Percentiles rank a stretch among this genome's conserved stretches.
These are phyloP conservation scores for Marsdenia floribunda DNA, from an alignment of 257 asterid species.

Conservation along the genomic window DNA sequence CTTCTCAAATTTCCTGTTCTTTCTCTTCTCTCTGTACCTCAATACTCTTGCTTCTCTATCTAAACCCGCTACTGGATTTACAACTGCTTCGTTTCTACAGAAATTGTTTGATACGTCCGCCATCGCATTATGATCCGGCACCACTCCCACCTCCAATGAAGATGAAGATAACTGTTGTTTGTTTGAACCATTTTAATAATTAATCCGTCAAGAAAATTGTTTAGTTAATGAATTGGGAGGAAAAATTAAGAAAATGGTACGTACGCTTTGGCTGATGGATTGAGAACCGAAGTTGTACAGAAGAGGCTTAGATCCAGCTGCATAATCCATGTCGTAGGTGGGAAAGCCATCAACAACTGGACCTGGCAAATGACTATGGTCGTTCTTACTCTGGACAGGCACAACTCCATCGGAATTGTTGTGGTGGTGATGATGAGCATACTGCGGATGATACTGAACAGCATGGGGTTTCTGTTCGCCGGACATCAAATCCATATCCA, in stretches of 20 bases:
- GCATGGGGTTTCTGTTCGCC: conserved; percentile 40
- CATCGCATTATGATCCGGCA: conserved; percentile 53
- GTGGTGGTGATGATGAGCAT: conserved; percentile 21
- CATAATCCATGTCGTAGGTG: conserved; percentile 47
- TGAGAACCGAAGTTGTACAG: conserved; percentile 79
- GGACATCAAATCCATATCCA: conserved; percentile 49
- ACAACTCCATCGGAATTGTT: conserved; percentile 65
- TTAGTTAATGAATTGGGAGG: not conserved
- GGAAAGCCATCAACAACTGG: conserved; percentile 77
- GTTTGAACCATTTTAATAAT: too few relatives aligned
- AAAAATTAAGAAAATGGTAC: conserved; percentile 9
- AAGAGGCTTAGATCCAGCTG: conserved; percentile 49
- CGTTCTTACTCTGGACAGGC: conserved; percentile 53
- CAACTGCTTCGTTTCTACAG: conserved; percentile 26
- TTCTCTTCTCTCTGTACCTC: conserved; percentile 75
- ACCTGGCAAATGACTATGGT: conserved; percentile 41
- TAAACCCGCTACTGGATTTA: conserved; percentile 38
- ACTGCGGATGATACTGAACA: conserved; percentile 8
- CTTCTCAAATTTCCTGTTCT: conserved; percentile 67
- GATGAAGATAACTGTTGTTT: conserved; percentile 59
- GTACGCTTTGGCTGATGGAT: conserved; percentile 77
- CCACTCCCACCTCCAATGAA: conserved; percentile 68
- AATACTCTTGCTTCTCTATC: conserved; percentile 73
- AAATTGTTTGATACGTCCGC: conserved; percentile 38
- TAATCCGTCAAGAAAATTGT: too few relatives aligned